Evolutionary conservation across 805 yeast species (phyloP), one percentile per base, ranked within the genome.

Genomic region (Yarrowia porcina): DNA sequence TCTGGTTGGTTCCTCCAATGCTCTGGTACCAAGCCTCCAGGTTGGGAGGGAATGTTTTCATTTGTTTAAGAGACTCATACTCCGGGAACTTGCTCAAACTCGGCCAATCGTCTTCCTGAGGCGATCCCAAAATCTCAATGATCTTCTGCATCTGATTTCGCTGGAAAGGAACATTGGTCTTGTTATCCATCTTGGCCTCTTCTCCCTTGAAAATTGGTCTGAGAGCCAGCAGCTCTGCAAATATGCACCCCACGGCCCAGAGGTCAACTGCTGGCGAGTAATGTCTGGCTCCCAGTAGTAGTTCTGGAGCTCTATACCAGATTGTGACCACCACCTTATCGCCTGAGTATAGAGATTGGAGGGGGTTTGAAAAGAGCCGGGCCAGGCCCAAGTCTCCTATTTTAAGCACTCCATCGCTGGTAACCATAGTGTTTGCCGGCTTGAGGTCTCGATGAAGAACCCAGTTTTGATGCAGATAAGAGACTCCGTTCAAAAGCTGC

Each of bases 381-480:
- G 97, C 97, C 35, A 92, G 77, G 1, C 98, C 98, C 68, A 92
- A 79, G 76, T 93, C 99, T 21, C 98, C 99, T 65, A 93, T 92
- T 73, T 94, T 94, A 18, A 93, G 94, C n/a, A 85, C 84, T 0
- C 99, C 99, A 64, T 82, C 84, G 9, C 86, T 81, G 0, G 97
- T 85, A 0, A 93, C 96, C 98, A 93, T 94, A 67, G 94, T 93
- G 75, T 93, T 93, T 1, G 99, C 99, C 0, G 99, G 99, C 70
- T 94, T 94, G 66, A 94, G 80, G 75, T 94, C 99, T 66, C 99
- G 80, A 74, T 94, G 99, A 57, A 94, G 77, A 2, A 94, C 86
- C 98, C 99, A 94, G 74, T 94, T 93, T 73, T 91, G 93, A 74
- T 94, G 99, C 44, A 94, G 75, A 71, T 87, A 94, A 0, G 91